These are phyloP conservation scores for Fusarium nelsonii DNA, from an alignment of 2,329 filamentous ascomycete genomes.

Conservation along the genomic window DNA sequence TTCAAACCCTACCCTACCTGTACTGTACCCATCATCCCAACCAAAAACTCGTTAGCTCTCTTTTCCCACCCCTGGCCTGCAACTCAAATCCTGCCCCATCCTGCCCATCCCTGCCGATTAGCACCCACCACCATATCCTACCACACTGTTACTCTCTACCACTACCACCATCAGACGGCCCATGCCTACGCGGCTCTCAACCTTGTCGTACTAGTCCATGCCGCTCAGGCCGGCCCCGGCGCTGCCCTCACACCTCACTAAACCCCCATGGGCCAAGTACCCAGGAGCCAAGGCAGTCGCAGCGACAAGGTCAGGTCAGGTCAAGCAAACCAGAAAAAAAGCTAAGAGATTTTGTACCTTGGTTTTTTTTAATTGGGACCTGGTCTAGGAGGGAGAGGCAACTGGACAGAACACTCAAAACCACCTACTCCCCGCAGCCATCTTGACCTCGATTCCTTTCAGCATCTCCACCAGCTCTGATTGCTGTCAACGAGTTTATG, in stretches of 20 bases:
- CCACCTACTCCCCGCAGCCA: slow-evolving; percentile 46
- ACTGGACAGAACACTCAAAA: slow-evolving; percentile 43
- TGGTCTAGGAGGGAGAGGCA: slow-evolving; percentile 1
- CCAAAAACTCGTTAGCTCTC: slow-evolving; percentile 30
- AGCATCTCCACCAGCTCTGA: slow-evolving; percentile 45
- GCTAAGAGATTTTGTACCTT: slow-evolving; percentile 31
- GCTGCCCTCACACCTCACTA: slow-evolving; percentile 35
- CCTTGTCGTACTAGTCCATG: slow-evolving; percentile 48
- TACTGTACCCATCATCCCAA: slow-evolving; percentile 2
- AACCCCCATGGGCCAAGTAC: slow-evolving; percentile 10
- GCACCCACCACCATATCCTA: slow-evolving; percentile 36
- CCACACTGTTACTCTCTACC: slow-evolving; percentile 12
- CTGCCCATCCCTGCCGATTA: slow-evolving; percentile 35
- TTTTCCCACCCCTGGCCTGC: slow-evolving; percentile 32
- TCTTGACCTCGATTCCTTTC: slow-evolving; percentile 31
- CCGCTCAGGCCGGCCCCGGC: slow-evolving; percentile 47
- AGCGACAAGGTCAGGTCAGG: slow-evolving; percentile 10
- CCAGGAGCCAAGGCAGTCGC: slow-evolving; percentile 26
- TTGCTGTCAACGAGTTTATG: slow-evolving; percentile 44
- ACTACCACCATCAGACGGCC: slow-evolving; percentile 39
- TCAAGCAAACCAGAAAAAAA: slow-evolving; percentile 1
- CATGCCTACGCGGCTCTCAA: slow-evolving; percentile 49
- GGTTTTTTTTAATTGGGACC: slow-evolving; percentile 31
- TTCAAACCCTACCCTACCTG: slow-evolving; percentile 25
- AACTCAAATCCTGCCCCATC: slow-evolving; percentile 40